Percentiles rank a stretch among this genome's conserved stretches.
These are phyloP conservation scores for Chaetomiaceae sp. DNA, from an alignment of 2,329 filamentous ascomycete species.

Conservation along the genomic window DNA sequence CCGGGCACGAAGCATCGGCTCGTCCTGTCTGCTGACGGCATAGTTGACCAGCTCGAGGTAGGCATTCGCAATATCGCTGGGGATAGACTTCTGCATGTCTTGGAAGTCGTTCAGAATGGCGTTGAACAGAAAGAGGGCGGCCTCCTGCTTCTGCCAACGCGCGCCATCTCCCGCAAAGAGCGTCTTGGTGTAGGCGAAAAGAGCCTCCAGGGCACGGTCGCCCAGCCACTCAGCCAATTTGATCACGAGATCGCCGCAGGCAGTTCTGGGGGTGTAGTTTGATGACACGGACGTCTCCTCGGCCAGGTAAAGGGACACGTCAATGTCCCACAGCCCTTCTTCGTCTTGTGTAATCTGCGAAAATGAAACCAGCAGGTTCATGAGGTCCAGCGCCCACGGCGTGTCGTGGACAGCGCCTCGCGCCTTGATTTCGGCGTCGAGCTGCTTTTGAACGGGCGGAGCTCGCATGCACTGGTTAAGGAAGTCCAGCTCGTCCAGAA, in stretches of 20 bases:
- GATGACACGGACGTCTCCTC: constrained; percentile 93
- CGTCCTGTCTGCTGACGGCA: constrained; percentile 61
- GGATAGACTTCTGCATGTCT: constrained; percentile 68
- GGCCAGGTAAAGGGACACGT: constrained; percentile 89
- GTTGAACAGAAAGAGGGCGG: constrained; percentile 77
- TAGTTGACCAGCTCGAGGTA: constrained; percentile 78
- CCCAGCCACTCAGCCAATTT: constrained; percentile 89
- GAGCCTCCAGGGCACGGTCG: constrained; percentile 66
- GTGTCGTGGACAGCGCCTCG: constrained; percentile 55
- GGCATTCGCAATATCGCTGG: constrained; percentile 60
- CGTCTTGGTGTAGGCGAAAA: constrained; percentile 68
- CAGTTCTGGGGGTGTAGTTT: constrained; percentile 92
- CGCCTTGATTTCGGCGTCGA: constrained; percentile 69
- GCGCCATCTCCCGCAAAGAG: constrained; percentile 56
- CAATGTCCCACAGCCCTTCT: constrained; percentile 92
- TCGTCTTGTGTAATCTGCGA: constrained; percentile 89
- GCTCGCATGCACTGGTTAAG: constrained; percentile 86
- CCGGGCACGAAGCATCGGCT: constrained; percentile 75
- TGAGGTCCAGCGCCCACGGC: constrained; percentile 79
- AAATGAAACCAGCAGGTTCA: constrained; percentile 79
- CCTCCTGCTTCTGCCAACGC: constrained; percentile 64
- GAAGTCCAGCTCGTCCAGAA: constrained; percentile 91
- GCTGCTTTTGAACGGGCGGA: constrained; percentile 78
- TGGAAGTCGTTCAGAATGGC: constrained; percentile 77
- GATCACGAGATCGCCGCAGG: constrained; percentile 84